phyloP scores from a whole-genome alignment of 108 stramenopile genomes.

The Parmales sp. region DNA sequence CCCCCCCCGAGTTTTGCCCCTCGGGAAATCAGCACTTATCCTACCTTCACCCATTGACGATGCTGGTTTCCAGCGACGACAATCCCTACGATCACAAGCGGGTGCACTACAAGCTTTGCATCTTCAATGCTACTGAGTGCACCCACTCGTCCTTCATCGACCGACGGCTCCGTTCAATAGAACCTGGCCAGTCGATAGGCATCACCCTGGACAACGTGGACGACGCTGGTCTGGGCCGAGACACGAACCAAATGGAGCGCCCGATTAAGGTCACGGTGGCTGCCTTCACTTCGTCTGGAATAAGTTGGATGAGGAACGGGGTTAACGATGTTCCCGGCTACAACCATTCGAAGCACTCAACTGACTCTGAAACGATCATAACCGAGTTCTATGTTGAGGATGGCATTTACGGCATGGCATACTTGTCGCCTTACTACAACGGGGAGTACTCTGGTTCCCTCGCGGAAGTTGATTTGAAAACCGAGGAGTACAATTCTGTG shows the following conservation, averaged over 20 bases:
- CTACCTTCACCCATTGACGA: too few relatives aligned
- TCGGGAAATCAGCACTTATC: too few relatives aligned
- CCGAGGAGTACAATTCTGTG: conserved; percentile 3
- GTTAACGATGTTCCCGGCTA: too few relatives aligned
- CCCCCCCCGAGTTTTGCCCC: too few relatives aligned
- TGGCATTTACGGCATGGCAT: conserved; percentile 1
- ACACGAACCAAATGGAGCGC: too few relatives aligned
- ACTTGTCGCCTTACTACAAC: background rate
- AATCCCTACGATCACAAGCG: conserved; percentile 19
- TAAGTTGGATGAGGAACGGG: too few relatives aligned
- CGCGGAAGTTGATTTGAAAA: background rate
- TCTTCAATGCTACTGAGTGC: conserved; percentile 18
- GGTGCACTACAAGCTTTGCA: conserved; percentile 12
- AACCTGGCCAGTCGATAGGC: background rate
- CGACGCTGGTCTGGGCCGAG: background rate
- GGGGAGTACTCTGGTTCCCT: background rate
- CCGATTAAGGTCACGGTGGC: background rate
- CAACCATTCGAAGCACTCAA: too few relatives aligned
- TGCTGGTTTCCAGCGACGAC: too few relatives aligned
- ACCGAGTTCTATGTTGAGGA: background rate
- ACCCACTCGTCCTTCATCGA: conserved; percentile 4
- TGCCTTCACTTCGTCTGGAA: too few relatives aligned
- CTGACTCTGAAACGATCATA: background rate
- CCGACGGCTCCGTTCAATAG: conserved; percentile 3
- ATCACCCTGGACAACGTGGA: background rate